Conservation (phyloP, 2,329 filamentous ascomycete genomes). For the Cladophialophora psammophila region DNA sequence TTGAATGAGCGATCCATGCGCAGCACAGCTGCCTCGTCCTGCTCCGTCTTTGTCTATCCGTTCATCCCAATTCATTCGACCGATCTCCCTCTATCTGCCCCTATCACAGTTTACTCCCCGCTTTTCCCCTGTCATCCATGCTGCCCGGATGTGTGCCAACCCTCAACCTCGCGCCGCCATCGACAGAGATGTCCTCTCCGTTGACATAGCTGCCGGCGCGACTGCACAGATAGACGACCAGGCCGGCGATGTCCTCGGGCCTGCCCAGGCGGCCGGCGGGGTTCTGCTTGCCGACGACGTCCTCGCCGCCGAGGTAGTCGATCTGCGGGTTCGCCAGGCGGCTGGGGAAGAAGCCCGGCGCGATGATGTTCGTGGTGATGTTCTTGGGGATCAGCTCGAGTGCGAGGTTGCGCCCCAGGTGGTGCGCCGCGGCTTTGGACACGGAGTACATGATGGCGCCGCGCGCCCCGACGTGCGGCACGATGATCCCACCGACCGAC, state of each 20-base stretch:
- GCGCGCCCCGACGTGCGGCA: slow-evolving; percentile 28
- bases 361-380: slow-evolving; percentile 50
- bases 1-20: not conserved
- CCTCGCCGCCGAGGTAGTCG: slow-evolving; percentile 31
- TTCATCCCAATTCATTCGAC: not conserved
- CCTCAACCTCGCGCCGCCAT: slow-evolving; percentile 57
- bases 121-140: slow-evolving; percentile 4
- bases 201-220: slow-evolving; percentile 72
- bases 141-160: slow-evolving; percentile 19
- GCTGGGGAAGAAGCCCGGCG: slow-evolving; percentile 47
- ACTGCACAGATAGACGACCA: slow-evolving; percentile 73
- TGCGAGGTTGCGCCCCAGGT: slow-evolving; percentile 49
- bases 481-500: slow-evolving; percentile 30
- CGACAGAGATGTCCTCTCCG: slow-evolving; percentile 68
- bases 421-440: slow-evolving; percentile 51
- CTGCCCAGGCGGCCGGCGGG: slow-evolving; percentile 72
- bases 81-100: not conserved
- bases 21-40: not conserved
- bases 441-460: slow-evolving; percentile 45
- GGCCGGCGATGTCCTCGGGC: slow-evolving; percentile 79
- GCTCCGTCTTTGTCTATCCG: not conserved
- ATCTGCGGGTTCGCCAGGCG: slow-evolving; percentile 31
- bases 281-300: slow-evolving; percentile 55
- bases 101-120: slow-evolving; percentile 8
- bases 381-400: slow-evolving; percentile 50